Conservation (phyloP, 2,329 filamentous ascomycete species). For the Zymoseptoria tritici region DNA sequence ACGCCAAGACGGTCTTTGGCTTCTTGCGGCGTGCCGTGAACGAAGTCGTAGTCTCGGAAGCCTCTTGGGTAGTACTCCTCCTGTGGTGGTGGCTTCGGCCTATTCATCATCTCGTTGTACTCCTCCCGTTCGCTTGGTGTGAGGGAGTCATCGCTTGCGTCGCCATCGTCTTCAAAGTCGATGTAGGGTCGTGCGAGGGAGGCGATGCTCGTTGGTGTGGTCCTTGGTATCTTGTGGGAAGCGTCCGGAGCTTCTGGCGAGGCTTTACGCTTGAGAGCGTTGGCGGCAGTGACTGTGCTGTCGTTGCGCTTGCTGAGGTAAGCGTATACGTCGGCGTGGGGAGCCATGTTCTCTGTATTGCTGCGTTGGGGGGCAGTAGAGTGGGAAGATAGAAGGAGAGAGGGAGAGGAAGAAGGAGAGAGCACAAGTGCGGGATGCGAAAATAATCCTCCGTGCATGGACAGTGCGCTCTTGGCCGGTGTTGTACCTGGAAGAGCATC, state of each 20-base stretch:
- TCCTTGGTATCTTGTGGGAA: neutral
- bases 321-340: neutral
- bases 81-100: no score
- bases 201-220: neutral
- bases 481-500: neutral
- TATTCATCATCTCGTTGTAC: neutral
- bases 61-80: no score
- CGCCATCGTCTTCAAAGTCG: neutral
- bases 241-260: neutral
- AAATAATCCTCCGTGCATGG: neutral
- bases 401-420: neutral
- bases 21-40: no score
- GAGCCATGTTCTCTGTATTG: neutral
- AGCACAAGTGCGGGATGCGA: neutral
- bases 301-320: neutral
- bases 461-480: neutral
- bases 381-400: neutral
- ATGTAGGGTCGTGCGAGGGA: neutral
- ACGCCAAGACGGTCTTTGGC: no score
- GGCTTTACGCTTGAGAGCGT: neutral
- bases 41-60: no score
- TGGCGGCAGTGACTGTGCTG: neutral
- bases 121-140: no score
- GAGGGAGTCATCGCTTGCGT: no score
- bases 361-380: neutral